Conservation (phyloP, 2,329 filamentous ascomycete genomes). For the Chrysosporium keratinophilum region DNA sequence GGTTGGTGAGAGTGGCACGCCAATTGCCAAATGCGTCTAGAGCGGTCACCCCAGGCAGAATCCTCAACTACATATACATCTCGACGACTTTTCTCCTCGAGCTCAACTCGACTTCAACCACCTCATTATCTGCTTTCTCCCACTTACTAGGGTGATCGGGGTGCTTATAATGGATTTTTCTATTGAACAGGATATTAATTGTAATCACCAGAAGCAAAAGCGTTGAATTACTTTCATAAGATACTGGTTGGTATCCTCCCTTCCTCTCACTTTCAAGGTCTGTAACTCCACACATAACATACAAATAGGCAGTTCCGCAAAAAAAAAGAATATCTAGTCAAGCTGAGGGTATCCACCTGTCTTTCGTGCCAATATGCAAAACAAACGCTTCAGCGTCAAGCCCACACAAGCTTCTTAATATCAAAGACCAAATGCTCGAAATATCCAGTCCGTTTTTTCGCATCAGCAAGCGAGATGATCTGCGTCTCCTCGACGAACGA, state of each 20-base stretch:
- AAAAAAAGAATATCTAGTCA: no score
- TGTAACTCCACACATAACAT: no score
- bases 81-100: neutral
- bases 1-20: conserved; percentile 1
- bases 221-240: no score
- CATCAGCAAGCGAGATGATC: conserved; percentile 75
- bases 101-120: no score
- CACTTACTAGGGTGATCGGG: no score
- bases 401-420: conserved; percentile 90
- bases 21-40: conserved; percentile 10
- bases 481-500: conserved; percentile 48
- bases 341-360: neutral
- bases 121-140: no score
- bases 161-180: no score
- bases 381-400: conserved; percentile 24
- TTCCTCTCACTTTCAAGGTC: no score
- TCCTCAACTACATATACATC: neutral
- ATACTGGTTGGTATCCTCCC: no score
- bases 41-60: conserved; percentile 12
- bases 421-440: conserved; percentile 81
- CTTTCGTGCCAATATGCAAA: neutral
- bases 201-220: no score
- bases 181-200: no score
- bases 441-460: conserved; percentile 74
- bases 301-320: no score